phyloP scores from a whole-genome alignment of 2,329 filamentous ascomycete genomes.

The Aspergillus neoniger region DNA sequence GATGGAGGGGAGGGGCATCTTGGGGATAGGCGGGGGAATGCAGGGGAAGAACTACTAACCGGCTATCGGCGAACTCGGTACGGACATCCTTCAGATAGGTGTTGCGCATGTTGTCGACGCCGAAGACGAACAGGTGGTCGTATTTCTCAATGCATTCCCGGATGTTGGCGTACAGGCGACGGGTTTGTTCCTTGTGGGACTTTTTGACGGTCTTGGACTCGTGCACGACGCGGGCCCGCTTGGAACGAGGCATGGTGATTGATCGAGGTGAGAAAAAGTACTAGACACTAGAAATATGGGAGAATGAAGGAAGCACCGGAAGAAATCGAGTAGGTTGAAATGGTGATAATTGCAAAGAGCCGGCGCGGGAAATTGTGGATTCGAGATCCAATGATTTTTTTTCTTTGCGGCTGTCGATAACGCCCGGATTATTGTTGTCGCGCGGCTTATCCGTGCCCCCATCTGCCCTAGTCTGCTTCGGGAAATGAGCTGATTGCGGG shows the following conservation, averaged over 20 bases:
- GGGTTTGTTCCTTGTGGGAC: conserved; percentile 81
- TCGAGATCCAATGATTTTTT: conserved; percentile 28
- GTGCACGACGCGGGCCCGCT: conserved; percentile 85
- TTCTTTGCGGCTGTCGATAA: conserved; percentile 39
- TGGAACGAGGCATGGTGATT: conserved; percentile 86
- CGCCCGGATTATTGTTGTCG: conserved; percentile 40
- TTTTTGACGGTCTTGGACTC: conserved; percentile 92
- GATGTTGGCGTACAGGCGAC: conserved; percentile 84
- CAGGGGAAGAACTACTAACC: conserved; percentile 54
- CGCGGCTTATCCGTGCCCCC: conserved; percentile 38
- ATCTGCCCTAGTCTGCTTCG: conserved; percentile 29
- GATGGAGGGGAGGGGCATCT: conserved; percentile 1
- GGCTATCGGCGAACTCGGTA: conserved; percentile 78
- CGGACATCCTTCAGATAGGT: conserved; percentile 91
- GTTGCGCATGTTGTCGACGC: conserved; percentile 97
- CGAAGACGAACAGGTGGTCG: conserved; percentile 90
- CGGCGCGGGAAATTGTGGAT: conserved; percentile 25
- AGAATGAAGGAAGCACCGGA: too few species aligned
- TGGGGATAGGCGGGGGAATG: not conserved
- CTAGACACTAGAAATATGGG: too few species aligned
- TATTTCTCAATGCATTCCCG: conserved; percentile 82
- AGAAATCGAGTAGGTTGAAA: not conserved
- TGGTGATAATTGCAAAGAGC: conserved; percentile 14
- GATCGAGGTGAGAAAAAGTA: not conserved
- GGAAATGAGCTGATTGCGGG: conserved; percentile 34